phyloP scores from a whole-genome alignment of 768 basidiomycete species.

The Dacryopinax primogenitus region DNA sequence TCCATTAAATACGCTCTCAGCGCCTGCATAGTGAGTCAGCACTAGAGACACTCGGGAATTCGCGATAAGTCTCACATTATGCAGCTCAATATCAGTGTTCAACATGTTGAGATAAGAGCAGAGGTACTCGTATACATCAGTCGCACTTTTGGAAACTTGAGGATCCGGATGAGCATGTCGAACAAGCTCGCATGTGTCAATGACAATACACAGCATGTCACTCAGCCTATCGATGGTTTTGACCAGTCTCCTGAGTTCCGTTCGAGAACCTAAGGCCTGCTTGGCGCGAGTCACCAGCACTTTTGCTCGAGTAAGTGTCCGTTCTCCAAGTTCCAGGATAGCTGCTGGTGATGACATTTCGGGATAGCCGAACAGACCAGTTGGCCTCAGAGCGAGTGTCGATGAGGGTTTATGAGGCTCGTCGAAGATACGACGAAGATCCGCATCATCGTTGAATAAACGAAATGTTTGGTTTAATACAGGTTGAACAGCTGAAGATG shows the following conservation, averaged over 20 bases:
- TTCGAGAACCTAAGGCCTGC: slow-evolving; percentile 52
- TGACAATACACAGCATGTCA: slow-evolving; percentile 89
- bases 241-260: slow-evolving; percentile 71
- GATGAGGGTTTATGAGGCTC: not conserved
- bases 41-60: slow-evolving; percentile 13
- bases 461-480: not conserved
- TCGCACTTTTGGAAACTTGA: slow-evolving; percentile 69
- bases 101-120: slow-evolving; percentile 97
- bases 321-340: slow-evolving; percentile 58
- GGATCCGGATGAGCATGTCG: slow-evolving; percentile 86
- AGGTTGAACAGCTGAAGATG: not conserved
- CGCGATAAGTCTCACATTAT: slow-evolving; percentile 49
- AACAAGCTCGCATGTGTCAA: slow-evolving; percentile 88
- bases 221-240: slow-evolving; percentile 95
- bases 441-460: not conserved
- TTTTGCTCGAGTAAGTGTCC: slow-evolving; percentile 68
- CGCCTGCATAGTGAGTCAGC: slow-evolving; percentile 36
- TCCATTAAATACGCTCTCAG: slow-evolving; percentile 59
- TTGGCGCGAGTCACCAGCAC: slow-evolving; percentile 75
- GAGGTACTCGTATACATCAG: slow-evolving; percentile 76
- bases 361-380: slow-evolving; percentile 78
- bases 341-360: slow-evolving; percentile 54
- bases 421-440: slow-evolving; percentile 2
- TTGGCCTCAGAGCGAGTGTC: slow-evolving; percentile 23
- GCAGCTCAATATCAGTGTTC: slow-evolving; percentile 85